Evolutionary conservation across 805 yeast genomes (phyloP).

Genomic region (Metschnikowia peoriensis): DNA sequence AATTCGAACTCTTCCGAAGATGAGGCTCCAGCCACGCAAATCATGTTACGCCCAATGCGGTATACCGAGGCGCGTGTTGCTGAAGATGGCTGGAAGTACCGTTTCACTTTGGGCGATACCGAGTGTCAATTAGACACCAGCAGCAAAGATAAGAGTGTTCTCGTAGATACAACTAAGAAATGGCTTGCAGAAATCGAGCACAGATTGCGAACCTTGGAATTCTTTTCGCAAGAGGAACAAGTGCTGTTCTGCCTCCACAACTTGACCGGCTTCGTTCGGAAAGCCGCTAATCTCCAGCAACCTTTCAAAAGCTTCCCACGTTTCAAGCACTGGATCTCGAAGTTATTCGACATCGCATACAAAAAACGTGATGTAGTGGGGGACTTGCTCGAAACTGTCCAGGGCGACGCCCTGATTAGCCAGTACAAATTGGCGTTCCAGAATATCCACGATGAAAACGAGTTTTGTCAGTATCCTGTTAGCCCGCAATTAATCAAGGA

Average conservation of each 20-base stretch:
- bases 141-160: conserved; percentile 4
- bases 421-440: conserved; percentile 5
- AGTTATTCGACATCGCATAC: conserved; percentile 1
- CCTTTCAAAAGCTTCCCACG: conserved; percentile 8
- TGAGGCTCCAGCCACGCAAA: neutral
- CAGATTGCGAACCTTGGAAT: neutral
- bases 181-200: conserved; percentile 4
- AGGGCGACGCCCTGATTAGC: neutral
- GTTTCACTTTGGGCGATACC: conserved; percentile 8
- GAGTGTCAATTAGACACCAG: conserved; percentile 7
- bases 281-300: conserved; percentile 8
- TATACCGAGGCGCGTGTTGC: neutral
- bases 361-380: conserved; percentile 6
- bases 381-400: conserved; percentile 4
- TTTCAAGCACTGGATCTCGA: conserved; percentile 7
- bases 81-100: conserved; percentile 9
- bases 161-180: conserved; percentile 1
- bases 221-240: conserved; percentile 7
- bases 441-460: conserved; percentile 8
- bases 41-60: neutral
- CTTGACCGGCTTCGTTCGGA: conserved; percentile 1
- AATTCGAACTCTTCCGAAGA: neutral
- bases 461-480: conserved; percentile 8
- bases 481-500: conserved; percentile 9
- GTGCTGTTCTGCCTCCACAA: conserved; percentile 8